phyloP scores from a whole-genome alignment of 805 yeast species.

The Kodamaea laetipori region DNA sequence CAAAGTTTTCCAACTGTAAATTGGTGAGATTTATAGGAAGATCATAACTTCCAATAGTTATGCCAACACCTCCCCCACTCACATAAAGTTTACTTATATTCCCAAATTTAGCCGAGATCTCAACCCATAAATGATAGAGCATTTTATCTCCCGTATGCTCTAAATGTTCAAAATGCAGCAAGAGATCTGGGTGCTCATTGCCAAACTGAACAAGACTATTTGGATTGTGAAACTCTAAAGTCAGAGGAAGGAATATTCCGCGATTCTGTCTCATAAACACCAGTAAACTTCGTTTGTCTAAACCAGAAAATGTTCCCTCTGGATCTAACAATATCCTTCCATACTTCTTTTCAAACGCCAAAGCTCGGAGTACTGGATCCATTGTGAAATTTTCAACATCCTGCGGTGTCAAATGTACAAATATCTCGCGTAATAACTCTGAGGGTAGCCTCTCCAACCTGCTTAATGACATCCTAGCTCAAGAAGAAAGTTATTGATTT shows the following conservation, averaged over 20 bases:
- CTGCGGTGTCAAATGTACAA: conserved; percentile 7
- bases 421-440: not conserved
- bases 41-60: conserved; percentile 9
- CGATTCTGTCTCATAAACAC: conserved; percentile 7
- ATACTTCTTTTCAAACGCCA: conserved; percentile 5
- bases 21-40: conserved; percentile 9
- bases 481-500: not conserved
- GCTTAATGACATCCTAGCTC: conserved; percentile 4
- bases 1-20: conserved; percentile 6
- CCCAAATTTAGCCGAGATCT: conserved; percentile 7
- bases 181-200: conserved; percentile 7
- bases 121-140: conserved; percentile 7
- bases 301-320: not conserved
- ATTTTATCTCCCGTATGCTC: conserved; percentile 9
- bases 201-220: conserved; percentile 6
- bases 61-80: conserved; percentile 6
- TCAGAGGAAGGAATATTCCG: conserved; percentile 9
- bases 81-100: conserved; percentile 7
- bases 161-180: conserved; percentile 10
- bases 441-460: conserved; percentile 9
- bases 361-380: conserved; percentile 2
- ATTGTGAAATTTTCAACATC: conserved; percentile 6
- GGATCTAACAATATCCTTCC: conserved; percentile 9
- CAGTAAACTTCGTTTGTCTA: conserved; percentile 6
- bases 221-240: conserved; percentile 9